Percentiles rank a stretch among this genome's conserved stretches.
phyloP scores from a whole-genome alignment of 805 yeast genomes.

The Kodamaea kakaduensis region DNA sequence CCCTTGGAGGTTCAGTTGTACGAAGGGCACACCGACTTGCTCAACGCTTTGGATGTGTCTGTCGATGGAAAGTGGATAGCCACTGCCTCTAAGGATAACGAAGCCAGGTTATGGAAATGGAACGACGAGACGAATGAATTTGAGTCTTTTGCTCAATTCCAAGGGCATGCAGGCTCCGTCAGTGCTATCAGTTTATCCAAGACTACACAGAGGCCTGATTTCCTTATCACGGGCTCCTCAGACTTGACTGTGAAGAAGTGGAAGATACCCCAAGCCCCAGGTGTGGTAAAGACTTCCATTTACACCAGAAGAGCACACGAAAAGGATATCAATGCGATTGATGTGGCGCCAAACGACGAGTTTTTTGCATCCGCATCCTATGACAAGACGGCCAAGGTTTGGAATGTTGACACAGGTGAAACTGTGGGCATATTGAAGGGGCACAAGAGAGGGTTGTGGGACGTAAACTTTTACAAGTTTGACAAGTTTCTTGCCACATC shows the following conservation, averaged over 20 bases:
- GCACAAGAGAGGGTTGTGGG: slow-evolving; percentile 95
- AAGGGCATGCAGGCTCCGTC: slow-evolving; percentile 85
- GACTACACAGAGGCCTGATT: slow-evolving; percentile 50
- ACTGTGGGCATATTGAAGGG: slow-evolving; percentile 79
- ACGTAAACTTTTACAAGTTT: slow-evolving; percentile 72
- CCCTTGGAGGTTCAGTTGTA: slow-evolving; percentile 60
- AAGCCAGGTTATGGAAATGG: slow-evolving; percentile 79
- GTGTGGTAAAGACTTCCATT: slow-evolving; percentile 55
- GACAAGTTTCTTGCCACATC: slow-evolving; percentile 77
- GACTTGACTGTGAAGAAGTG: slow-evolving; percentile 86
- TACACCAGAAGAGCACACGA: slow-evolving; percentile 96
- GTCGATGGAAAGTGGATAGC: slow-evolving; percentile 85
- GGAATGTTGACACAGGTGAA: slow-evolving; percentile 88
- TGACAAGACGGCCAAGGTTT: slow-evolving; percentile 85
- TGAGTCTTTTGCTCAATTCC: slow-evolving; percentile 55
- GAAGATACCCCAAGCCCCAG: slow-evolving; percentile 54
- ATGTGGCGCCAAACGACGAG: slow-evolving; percentile 86
- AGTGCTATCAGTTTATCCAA: slow-evolving; percentile 77
- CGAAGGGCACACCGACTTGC: slow-evolving; percentile 82
- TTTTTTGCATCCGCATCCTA: slow-evolving; percentile 90
- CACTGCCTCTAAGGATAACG: slow-evolving; percentile 86
- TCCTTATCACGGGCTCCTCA: slow-evolving; percentile 75
- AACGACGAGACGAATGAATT: slow-evolving; percentile 39
- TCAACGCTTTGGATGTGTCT: slow-evolving; percentile 75
- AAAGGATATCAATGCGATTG: slow-evolving; percentile 88